Percentiles rank a stretch among this genome's conserved stretches.
phyloP scores from a whole-genome alignment of 805 yeast species.

The Myxozyma geophila region DNA sequence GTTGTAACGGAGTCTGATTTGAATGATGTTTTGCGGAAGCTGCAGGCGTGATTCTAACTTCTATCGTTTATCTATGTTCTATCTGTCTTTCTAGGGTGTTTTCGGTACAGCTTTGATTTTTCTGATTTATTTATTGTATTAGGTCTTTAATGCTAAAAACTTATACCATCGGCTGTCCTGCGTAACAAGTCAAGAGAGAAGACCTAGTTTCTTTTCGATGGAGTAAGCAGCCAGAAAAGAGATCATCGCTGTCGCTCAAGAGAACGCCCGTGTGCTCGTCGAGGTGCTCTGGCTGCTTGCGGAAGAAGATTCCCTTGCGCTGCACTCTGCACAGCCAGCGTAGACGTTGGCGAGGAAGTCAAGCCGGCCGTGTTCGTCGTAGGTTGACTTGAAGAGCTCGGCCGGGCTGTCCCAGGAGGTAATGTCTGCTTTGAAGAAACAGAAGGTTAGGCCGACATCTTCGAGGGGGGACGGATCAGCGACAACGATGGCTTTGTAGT shows the following conservation, averaged over 20 bases:
- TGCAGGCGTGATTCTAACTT: slow-evolving; percentile 11
- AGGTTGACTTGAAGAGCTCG: slow-evolving; percentile 7
- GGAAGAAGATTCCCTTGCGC: not conserved
- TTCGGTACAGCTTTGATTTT: not conserved
- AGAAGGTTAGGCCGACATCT: not conserved
- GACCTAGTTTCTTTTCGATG: not conserved
- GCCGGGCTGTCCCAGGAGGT: slow-evolving; percentile 8
- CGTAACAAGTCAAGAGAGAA: not conserved
- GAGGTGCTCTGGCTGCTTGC: not conserved
- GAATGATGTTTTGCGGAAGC: slow-evolving; percentile 45
- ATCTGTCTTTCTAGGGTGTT: not conserved
- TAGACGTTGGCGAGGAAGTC: slow-evolving; percentile 8
- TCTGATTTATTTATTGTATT: not conserved
- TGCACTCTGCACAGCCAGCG: not conserved
- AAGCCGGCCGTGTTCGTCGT: not conserved
- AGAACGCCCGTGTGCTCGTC: slow-evolving; percentile 1
- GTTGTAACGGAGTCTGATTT: slow-evolving; percentile 84
- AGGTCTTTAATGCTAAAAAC: not conserved
- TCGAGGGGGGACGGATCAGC: not conserved
- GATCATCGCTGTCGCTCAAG: not conserved
- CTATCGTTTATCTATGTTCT: not conserved
- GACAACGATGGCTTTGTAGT: not conserved
- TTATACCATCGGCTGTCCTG: not conserved
- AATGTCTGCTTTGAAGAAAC: slow-evolving; percentile 1
- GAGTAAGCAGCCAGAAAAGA: not conserved